Evolutionary conservation across 2,329 filamentous ascomycete species (phyloP), one percentile per base, ranked within the genome.

Genomic region (Coniosporium tulheliwenetii): DNA sequence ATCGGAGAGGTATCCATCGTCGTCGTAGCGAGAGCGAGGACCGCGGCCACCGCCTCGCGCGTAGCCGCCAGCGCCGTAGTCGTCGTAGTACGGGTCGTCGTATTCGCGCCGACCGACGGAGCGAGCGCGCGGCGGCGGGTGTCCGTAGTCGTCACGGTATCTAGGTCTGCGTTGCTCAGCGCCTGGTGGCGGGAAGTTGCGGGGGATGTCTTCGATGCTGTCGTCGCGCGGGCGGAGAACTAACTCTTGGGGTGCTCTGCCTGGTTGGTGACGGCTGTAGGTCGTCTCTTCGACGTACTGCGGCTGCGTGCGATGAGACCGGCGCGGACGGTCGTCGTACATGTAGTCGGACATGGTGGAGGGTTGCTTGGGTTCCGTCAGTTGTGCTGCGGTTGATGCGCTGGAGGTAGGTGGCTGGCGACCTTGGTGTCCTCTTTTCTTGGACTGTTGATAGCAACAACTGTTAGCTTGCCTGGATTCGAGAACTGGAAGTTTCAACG

Each of bases 121-220:
- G 50, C 77, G 72, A 49, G 79, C 67, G 43, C 79, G 73, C 32
- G 70, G 56, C 39, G 62, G 58, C 41, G 52, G 47, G 30, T 51
- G 50, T 26, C 59, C 59, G 46, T 65, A 62, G 42, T 65, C 60
- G 49, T 71, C 67, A 47, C 69, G 60, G 49, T 67, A 66, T 45
- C 56, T 61, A 39, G 62, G 62, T 38, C 63, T 61, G 29, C 62
- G 59, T 49, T 63, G 62, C 50, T 65, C 62, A 54, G 52, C 57
- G 55, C 52, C 77, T 5, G 79, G 80, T 5, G 85, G 83, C 30
- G 84, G 84, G 52, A 93, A 93, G 50, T 93, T 83, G 49, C 85
- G 78, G 47, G 77, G 76, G 44, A 93, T 77, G 62, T 93, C 84
- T 62, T 94, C 87, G 54, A 93, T 78, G 58, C 80, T 86, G 52